A percentile compares a stretch with the other conserved stretches of the same genome.
These are phyloP conservation scores for Rhynchosporium graminicola DNA, from an alignment of 2,329 filamentous ascomycete genomes.

Conservation along the genomic window DNA sequence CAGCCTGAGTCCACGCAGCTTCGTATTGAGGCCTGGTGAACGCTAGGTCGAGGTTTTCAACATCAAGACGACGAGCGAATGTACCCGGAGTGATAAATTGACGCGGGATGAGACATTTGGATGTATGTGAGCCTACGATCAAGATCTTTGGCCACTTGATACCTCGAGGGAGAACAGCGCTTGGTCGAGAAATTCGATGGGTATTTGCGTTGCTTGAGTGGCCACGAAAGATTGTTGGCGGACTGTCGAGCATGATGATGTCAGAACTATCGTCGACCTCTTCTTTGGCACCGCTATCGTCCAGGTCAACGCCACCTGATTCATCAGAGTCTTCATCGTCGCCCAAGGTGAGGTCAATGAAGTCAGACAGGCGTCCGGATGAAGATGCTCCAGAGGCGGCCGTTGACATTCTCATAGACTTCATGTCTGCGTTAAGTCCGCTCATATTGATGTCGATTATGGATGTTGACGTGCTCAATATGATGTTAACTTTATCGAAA, in stretches of 20 bases:
- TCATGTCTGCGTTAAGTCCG: neutral
- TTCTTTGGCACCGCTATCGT: neutral
- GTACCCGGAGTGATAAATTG: neutral
- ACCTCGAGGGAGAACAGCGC: neutral
- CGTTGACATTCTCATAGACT: neutral
- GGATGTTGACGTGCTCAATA: no score
- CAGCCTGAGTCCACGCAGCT: neutral
- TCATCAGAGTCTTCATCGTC: neutral
- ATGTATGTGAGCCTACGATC: neutral
- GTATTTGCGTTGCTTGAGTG: neutral
- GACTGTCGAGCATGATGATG: neutral
- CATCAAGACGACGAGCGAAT: neutral
- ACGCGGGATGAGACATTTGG: neutral
- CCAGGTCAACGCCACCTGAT: neutral
- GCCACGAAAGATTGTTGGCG: neutral
- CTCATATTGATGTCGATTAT: no score
- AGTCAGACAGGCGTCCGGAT: neutral
- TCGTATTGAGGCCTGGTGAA: slow-evolving; percentile 4
- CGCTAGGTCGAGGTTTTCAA: neutral
- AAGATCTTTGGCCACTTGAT: neutral
- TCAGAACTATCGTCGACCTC: neutral
- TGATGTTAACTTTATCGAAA: no score
- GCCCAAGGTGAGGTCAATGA: slow-evolving; percentile 1
- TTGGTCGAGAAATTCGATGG: neutral
- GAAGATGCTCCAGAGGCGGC: neutral